Evolutionary conservation across 208 protist genomes (phyloP).

Genomic region (Herpetomonas muscarum): DNA sequence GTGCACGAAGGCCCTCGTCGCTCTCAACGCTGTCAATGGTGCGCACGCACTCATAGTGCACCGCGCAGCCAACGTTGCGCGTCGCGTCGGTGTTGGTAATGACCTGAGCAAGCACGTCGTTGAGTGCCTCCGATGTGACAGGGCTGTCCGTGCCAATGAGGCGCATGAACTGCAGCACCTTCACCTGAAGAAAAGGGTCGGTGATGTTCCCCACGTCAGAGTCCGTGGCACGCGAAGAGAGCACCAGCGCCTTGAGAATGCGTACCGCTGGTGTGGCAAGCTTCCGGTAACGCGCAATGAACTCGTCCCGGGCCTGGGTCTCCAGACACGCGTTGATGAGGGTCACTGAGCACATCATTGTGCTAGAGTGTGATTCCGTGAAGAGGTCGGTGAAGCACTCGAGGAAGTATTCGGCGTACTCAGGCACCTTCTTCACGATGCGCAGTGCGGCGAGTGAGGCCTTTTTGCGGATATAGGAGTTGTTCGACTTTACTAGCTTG

Average conservation of each 20-base stretch:
- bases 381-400: constrained; percentile 73
- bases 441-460: constrained; percentile 83
- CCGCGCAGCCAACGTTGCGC: constrained; percentile 96
- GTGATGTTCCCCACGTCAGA: constrained; percentile 95
- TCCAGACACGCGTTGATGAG: constrained; percentile 91
- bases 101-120: constrained; percentile 97
- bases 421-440: constrained; percentile 93
- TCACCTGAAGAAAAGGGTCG: constrained; percentile 98
- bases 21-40: constrained; percentile 98
- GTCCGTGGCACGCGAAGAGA: constrained; percentile 92
- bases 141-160: constrained; percentile 93
- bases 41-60: constrained; percentile 98
- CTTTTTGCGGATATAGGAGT: constrained; percentile 95
- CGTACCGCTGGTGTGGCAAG: constrained; percentile 91
- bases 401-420: constrained; percentile 96
- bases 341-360: constrained; percentile 89
- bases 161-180: constrained; percentile 94
- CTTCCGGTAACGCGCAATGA: constrained; percentile 73
- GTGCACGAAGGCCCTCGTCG: constrained; percentile 76
- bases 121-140: constrained; percentile 93
- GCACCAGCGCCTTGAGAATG: constrained; percentile 94
- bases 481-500: constrained; percentile 73
- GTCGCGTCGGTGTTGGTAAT: constrained; percentile 97
- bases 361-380: constrained; percentile 43
- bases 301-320: constrained; percentile 33